These are phyloP conservation scores for Globisporangium canariense DNA, from an alignment of 352 stramenopile species.

Conservation along the genomic window DNA sequence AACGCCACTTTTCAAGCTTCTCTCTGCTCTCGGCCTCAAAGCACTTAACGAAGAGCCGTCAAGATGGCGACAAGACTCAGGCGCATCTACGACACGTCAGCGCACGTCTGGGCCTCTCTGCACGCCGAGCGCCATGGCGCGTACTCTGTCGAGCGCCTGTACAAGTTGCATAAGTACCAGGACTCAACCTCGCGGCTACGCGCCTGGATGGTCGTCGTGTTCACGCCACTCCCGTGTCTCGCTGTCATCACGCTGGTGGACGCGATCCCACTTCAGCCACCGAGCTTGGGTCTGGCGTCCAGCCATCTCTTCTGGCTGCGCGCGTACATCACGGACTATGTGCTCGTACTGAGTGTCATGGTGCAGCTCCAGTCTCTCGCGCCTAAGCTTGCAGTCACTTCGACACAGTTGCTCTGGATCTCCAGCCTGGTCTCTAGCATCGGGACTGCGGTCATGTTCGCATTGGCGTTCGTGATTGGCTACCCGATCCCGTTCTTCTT, in stretches of 20 bases:
- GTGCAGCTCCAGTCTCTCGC: neutral
- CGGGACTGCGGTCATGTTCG: neutral
- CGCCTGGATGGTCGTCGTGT: conserved; percentile 1
- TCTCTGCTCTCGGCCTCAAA: neutral
- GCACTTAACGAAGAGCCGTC: too few relatives aligned
- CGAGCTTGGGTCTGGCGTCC: neutral
- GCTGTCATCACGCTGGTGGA: conserved; percentile 3
- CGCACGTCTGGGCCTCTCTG: conserved; percentile 4
- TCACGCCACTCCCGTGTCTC: conserved; percentile 19
- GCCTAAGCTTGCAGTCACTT: conserved; percentile 10
- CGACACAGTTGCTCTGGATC: conserved; percentile 4
- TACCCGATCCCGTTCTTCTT: conserved; percentile 39
- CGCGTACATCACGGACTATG: neutral
- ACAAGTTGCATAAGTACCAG: neutral
- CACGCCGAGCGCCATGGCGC: conserved; percentile 22
- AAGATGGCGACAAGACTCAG: neutral
- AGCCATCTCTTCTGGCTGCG: conserved; percentile 16
- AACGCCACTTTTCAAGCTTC: neutral
- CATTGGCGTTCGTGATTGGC: conserved; percentile 16
- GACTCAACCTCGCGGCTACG: too few relatives aligned
- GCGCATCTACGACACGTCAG: neutral
- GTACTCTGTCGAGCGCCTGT: conserved; percentile 16
- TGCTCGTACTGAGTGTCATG: neutral
- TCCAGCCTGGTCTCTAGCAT: conserved; percentile 5
- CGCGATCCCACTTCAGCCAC: conserved; percentile 10